Evolutionary conservation across 1,284 basidiomycete genomes (phyloP).

Genomic region (Ustilago hordei): DNA sequence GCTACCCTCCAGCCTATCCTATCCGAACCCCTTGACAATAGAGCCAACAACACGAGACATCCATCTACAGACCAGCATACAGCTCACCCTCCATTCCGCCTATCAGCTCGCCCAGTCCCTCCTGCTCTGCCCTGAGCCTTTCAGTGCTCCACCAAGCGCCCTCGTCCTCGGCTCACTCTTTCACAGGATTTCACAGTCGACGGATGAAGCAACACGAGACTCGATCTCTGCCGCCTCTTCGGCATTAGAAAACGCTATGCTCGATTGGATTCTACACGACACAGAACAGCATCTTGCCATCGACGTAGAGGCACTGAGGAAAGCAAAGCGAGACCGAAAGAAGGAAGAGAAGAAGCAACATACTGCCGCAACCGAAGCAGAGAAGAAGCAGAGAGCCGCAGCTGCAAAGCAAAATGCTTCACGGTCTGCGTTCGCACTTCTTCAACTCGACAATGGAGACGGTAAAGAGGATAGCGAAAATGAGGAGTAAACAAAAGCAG

Average conservation of each 20-base stretch:
- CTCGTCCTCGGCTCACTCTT: constrained; percentile 43
- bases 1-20: constrained; percentile 17
- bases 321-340: constrained; percentile 46
- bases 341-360: constrained; percentile 45
- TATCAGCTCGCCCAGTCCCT: constrained; percentile 45
- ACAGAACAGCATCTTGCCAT: constrained; percentile 41
- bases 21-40: constrained; percentile 26
- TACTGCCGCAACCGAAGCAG: constrained; percentile 15
- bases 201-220: constrained; percentile 23
- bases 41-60: constrained; percentile 45
- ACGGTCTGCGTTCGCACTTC: constrained; percentile 30
- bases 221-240: constrained; percentile 18
- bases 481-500: constrained; percentile 9
- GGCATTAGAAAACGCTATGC: constrained; percentile 28
- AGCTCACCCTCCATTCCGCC: constrained; percentile 42
- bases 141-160: constrained; percentile 36
- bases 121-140: constrained; percentile 36
- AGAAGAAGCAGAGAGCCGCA: constrained; percentile 19
- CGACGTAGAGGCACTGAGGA: constrained; percentile 49
- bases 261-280: constrained; percentile 44
- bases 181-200: constrained; percentile 32
- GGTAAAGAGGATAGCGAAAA: constrained; percentile 29
- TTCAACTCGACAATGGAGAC: constrained; percentile 30
- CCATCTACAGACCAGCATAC: constrained; percentile 41
- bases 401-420: constrained; percentile 27